Base-by-base conservation (phyloP, 169 alveolate genomes). In the Eimeria sp. region DNA sequence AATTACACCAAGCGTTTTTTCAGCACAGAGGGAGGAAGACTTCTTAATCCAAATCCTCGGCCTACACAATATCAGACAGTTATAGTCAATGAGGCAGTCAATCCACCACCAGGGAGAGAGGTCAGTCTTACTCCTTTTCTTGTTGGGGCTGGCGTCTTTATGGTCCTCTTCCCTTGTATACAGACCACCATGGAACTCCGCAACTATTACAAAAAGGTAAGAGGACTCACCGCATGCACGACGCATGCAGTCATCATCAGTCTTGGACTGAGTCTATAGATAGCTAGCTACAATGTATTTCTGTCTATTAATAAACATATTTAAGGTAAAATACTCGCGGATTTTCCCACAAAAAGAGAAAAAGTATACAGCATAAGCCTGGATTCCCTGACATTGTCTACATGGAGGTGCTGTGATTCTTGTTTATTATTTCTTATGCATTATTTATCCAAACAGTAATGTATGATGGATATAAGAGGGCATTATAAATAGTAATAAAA, bases 31-130 rank as follows among this genome's bases (percentile, higher is more conserved):
- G 90, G 90, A 82, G 90, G 90, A 51, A 47, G 90, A 73, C 90
- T 49, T 7, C 5, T 82, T 9, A 47, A 82, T 51, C 49, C 90
- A 6, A 82, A 82, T 25, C 90, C 90, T 16, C 54, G 90, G 90
- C 90, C 90, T 25, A 82, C 90, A 22, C 90, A 82, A 54, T 82
- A 82, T 73, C 90, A 82, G 11, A 82, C 90, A 1, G 73, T 82
- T 49, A 82, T 82, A 34, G 90, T 82, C 20, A 82, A 82, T 45
- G 90, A 82, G 70, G 90, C 73, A 1, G 90, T 82, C 18, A 82
- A 82, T 73, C 90, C 90, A 1, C 49, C 90, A 45, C 90, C 72
- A 16, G 90, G 90, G 51, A 82, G 51, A 73, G 73, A 70, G 22
- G 47, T 82, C 90, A 82, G 90, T 73, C 51, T 30, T 30, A 82